A percentile compares a stretch with the other conserved stretches of the same genome.
Conservation (phyloP, 495 filamentous ascomycete species). For the Penicillium desertorum region DNA sequence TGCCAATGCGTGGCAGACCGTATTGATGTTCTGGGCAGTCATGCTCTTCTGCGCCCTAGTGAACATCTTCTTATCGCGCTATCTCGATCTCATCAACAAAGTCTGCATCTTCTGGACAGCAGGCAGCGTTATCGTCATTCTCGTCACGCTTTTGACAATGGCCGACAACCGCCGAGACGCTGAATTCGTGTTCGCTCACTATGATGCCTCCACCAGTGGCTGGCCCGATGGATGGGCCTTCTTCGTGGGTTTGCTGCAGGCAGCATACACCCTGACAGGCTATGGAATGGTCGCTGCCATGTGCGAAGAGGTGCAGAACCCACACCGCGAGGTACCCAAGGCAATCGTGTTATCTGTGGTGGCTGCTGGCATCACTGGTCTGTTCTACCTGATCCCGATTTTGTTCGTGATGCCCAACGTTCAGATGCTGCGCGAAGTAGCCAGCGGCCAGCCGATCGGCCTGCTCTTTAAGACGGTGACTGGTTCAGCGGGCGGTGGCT, state of each 20-base stretch:
- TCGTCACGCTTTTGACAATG: constrained; percentile 59
- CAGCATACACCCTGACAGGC: constrained; percentile 59
- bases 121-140: constrained; percentile 58
- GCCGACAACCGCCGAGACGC: constrained; percentile 51
- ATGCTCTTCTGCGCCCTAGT: constrained; percentile 56
- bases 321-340: constrained; percentile 63
- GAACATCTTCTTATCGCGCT: constrained; percentile 57
- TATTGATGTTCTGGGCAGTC: constrained; percentile 65
- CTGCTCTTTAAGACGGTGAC: constrained; percentile 37
- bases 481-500: constrained; percentile 55
- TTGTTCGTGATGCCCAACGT: constrained; percentile 63
- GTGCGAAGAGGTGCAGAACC: constrained; percentile 69
- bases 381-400: constrained; percentile 66
- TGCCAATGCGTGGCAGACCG: constrained; percentile 60
- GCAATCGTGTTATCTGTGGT: constrained; percentile 70
- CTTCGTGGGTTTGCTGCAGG: constrained; percentile 61
- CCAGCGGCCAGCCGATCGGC: constrained; percentile 51
- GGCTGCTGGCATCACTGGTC: constrained; percentile 66
- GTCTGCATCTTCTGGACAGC: constrained; percentile 67
- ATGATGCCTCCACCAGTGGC: constrained; percentile 56
- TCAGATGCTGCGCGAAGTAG: constrained; percentile 56
- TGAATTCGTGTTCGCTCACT: constrained; percentile 62
- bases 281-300: constrained; percentile 60
- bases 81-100: constrained; percentile 66
- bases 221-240: constrained; percentile 65